Base-by-base conservation (phyloP, 1,284 basidiomycete genomes). In the Phlebopus sp. region DNA sequence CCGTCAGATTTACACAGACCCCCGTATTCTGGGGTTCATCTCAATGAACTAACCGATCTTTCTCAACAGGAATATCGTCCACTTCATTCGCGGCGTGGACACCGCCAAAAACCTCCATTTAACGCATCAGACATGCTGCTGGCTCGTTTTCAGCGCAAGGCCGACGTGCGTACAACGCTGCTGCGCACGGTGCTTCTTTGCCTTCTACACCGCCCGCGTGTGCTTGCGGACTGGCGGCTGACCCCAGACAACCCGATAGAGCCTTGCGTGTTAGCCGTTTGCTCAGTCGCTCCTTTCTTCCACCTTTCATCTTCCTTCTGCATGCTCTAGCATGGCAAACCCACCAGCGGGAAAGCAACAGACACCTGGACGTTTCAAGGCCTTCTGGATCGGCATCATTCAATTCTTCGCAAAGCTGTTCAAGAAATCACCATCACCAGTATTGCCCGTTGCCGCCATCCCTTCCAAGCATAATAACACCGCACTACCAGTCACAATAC, bases 391-490 rank as follows among this genome's bases (percentile, higher is more conserved):
- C 41, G 15, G 52, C 2, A 13, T 60, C 27, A 1, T 42, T 11
- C 23, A n/a, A 0, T 61, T 59, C 15, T 1, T 61, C 1, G 30
- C 29, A 4, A 27, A 15, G 17, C 25, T 57, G 25, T 59, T 58
- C 51, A 21, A 1, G 10, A 58, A 32, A 32, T 30, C 53, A 18
- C 15, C 52, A 18, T 31, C 53, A n/a, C 11, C 45, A 9, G 32
- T 27, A 11, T 54, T 59, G 8, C 59, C 57, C 17, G 59, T 47
- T 18, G 59, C 59, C 9, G 44, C 55, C 14, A 54, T 17, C 32
- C 25, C 40, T 17, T 41, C 43, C 17, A 35, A 15, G 18, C 10
- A 9, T n/a, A 37, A 34, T n/a, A 17, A 30, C 44, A 32, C 25
- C 37, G 29, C 17, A 21, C 19, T 10, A 25, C 17, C 25, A 9